phyloP scores from a whole-genome alignment of 2,329 filamentous ascomycete species.

The Fusarium sp. region DNA sequence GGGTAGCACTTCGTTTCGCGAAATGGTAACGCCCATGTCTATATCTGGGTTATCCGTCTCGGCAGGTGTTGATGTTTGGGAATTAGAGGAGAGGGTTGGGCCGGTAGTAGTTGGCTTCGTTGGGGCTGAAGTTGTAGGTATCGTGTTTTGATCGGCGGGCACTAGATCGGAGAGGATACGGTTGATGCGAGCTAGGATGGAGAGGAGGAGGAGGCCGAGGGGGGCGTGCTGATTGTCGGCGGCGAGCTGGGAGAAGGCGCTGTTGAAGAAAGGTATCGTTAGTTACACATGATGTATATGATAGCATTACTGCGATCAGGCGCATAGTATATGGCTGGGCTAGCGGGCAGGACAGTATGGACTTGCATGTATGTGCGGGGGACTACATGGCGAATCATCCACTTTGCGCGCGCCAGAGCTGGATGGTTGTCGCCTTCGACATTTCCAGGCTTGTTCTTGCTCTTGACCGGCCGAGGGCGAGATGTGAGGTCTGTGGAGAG shows the following conservation, averaged over 20 bases:
- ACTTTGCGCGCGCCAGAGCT: slow-evolving; percentile 41
- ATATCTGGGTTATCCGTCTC: not conserved
- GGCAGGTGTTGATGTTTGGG: not conserved
- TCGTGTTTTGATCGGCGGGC: slow-evolving; percentile 25
- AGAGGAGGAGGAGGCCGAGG: slow-evolving; percentile 77
- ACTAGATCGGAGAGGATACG: slow-evolving; percentile 55
- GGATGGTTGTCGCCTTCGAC: slow-evolving; percentile 20
- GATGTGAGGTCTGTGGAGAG: slow-evolving; percentile 55
- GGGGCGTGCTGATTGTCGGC: slow-evolving; percentile 80
- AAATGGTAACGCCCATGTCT: slow-evolving; percentile 48
- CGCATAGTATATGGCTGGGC: not conserved
- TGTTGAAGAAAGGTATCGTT: slow-evolving; percentile 41
- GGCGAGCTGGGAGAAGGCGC: slow-evolving; percentile 75
- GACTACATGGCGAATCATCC: slow-evolving; percentile 48
- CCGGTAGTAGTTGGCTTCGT: not conserved
- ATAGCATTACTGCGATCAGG: not conserved
- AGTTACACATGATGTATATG: not conserved
- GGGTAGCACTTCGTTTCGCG: slow-evolving; percentile 38
- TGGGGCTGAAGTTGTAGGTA: not conserved
- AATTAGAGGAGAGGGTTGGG: not conserved
- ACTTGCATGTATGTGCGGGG: slow-evolving; percentile 53
- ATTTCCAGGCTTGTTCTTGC: slow-evolving; percentile 19
- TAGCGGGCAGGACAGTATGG: not conserved
- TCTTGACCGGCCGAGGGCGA: slow-evolving; percentile 8
- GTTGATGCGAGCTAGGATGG: slow-evolving; percentile 70